Evolutionary conservation across 1,284 basidiomycete genomes (phyloP), one percentile per base, ranked within the genome.

Genomic region (Sanghuangporus weigelae): DNA sequence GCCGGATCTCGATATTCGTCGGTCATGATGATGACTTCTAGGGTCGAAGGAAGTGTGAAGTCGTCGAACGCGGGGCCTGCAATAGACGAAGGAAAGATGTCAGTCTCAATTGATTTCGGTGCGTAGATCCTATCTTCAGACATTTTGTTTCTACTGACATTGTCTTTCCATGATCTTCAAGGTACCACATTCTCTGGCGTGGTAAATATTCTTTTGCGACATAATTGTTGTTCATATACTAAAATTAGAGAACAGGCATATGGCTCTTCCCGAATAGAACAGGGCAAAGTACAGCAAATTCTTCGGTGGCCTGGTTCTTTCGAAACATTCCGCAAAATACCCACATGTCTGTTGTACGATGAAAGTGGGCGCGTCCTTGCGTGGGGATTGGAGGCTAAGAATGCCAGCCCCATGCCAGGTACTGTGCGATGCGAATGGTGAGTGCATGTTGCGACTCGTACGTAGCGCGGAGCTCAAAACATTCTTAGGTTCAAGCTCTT

Each of bases 121-220:
- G 67, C 67, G 81, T 75, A 7, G 19, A 49, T 16, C 46, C 23
- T 11, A 39, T 21, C 57, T 60, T 42, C 66, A 60, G 3, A 31
- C 26, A 19, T 39, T 57, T 42, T 54, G 57, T 60, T 60, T 60
- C 19, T 60, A 14, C 12, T 39, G 3, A 26, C 56, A 46, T 56
- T 31, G 46, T 19, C 59, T 59, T 58, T 63, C 26, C 50, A 16
- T 38, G 63, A 60, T 66, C 54, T 23, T 38, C 38, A 60, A 89
- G 88, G 88, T 73, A 92, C 90, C 3, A 92, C 90, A 1, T 92
- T 91, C 74, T 91, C 90, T 48, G 90, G 90, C 66, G 87, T 92
- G 67, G 89, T 90, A 73, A 76, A 87, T 81, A 40, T 46, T 46
- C 21, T 23, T 56, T 21, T 16, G 40, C 11, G 31, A 7, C n/a